Base-by-base conservation (phyloP, 2,329 filamentous ascomycete genomes). In the Beauveria rudraprayagi region DNA sequence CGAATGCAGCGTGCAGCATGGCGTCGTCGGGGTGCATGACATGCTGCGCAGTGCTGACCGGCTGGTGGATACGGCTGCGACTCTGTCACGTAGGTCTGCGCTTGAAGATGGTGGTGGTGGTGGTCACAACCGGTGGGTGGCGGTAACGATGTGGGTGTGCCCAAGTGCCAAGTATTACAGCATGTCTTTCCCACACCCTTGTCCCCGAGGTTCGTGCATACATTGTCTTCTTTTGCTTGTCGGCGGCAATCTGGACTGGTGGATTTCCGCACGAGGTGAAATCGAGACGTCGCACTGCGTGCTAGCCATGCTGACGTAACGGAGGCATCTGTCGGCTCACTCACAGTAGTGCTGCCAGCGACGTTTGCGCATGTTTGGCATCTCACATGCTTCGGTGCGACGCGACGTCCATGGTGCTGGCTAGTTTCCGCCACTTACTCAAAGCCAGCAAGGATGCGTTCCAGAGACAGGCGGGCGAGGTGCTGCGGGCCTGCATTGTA, bases 1-100 rank as follows among this genome's bases (percentile, higher is more conserved):
- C 37, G 37, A 41, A 41, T 28, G 37, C 52, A n/a, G 37, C n/a
- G 37, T 43, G 37, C 28, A 56, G 28, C 17, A 47, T 56, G 41
- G 24, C 22, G 41, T 56, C 41, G 41, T 56, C 28, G 26, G 41
- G 54, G 17, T 47, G 41, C 54, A 56, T 56, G 54, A 56, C 54
- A 46, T 56, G 54, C 16, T 46, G 41, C 41, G 52, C 52, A 28
- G 22, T 46, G 53, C 53, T 56, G 53, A 56, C 53, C 40, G 53
- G 40, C 53, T 24, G 19, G 30, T 19, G 30, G 19, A 19, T 6
- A 19, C 8, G 7, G 40, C 14, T 48, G 11, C 24, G 51, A 40
- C 11, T 54, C 30, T 16, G n/a, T 14, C 9, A 41, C 26, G 40
- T 37, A n/a, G 16, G 24, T 34, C 7, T 54, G 41, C 11, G 41